These are phyloP conservation scores for Poronia punctata DNA, from an alignment of 495 filamentous ascomycete genomes.

Conservation along the genomic window DNA sequence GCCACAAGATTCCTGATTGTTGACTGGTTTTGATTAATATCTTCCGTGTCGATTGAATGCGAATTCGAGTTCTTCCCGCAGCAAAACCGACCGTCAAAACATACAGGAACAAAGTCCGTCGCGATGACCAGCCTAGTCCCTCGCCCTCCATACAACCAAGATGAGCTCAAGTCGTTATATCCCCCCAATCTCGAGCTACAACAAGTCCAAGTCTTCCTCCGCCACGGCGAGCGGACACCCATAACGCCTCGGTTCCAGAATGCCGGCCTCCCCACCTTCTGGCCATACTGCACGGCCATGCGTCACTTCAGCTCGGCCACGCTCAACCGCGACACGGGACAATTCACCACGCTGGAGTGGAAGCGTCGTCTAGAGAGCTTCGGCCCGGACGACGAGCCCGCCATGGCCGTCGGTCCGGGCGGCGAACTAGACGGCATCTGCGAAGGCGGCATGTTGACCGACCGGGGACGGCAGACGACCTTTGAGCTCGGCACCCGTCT, in stretches of 20 bases:
- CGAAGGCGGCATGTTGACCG: slow-evolving; percentile 81
- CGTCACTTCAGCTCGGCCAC: slow-evolving; percentile 65
- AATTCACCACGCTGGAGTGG: slow-evolving; percentile 69
- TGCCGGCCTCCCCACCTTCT: slow-evolving; percentile 74
- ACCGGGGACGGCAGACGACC: slow-evolving; percentile 78
- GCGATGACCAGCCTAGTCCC: slow-evolving; percentile 75
- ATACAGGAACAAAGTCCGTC: too few relatives aligned
- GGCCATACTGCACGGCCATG: slow-evolving; percentile 86
- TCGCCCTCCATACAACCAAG: slow-evolving; percentile 66
- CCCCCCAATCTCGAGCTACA: slow-evolving; percentile 72
- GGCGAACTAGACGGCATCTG: slow-evolving; percentile 73
- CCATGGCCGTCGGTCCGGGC: slow-evolving; percentile 57
- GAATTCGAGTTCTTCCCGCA: too few relatives aligned
- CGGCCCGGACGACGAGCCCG: slow-evolving; percentile 60
- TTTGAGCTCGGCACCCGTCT: slow-evolving; percentile 71
- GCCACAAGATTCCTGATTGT: too few relatives aligned
- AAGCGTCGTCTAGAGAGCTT: slow-evolving; percentile 74
- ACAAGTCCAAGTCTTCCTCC: slow-evolving; percentile 83
- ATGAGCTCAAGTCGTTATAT: slow-evolving; percentile 79
- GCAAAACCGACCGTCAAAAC: too few relatives aligned
- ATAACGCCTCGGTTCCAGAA: slow-evolving; percentile 84
- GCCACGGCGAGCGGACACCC: slow-evolving; percentile 86
- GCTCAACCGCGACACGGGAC: slow-evolving; percentile 35
- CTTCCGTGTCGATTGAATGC: too few relatives aligned
- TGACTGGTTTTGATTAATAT: too few relatives aligned